Evolutionary conservation across 2,329 filamentous ascomycete species (phyloP).

Genomic region (Pyrenochaeta sp.): DNA sequence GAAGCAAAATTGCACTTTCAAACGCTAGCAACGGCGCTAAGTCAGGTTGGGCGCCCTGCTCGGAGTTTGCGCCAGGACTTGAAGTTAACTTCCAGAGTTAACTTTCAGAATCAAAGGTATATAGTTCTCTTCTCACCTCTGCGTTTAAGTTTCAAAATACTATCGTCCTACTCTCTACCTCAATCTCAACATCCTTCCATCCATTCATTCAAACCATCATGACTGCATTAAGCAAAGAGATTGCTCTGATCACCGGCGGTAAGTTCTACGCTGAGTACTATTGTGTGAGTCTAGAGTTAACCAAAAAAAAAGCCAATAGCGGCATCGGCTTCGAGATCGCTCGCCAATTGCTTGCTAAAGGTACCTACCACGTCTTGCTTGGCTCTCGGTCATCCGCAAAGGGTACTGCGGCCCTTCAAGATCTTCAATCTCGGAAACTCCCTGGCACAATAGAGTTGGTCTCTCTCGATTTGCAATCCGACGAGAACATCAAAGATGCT

Average conservation of each 20-base stretch:
- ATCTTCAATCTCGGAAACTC: slow-evolving; percentile 34
- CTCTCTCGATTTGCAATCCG: slow-evolving; percentile 53
- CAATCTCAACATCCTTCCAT: slow-evolving; percentile 9
- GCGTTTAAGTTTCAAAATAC: too few relatives aligned
- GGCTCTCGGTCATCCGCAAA: slow-evolving; percentile 26
- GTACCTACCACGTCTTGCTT: slow-evolving; percentile 42
- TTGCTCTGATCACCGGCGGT: slow-evolving; percentile 50
- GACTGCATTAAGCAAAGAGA: slow-evolving; percentile 33
- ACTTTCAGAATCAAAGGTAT: too few relatives aligned
- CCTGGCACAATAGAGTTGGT: slow-evolving; percentile 47
- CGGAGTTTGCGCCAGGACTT: too few relatives aligned
- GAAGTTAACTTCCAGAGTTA: too few relatives aligned
- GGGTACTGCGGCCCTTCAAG: slow-evolving; percentile 35
- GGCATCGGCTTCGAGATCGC: slow-evolving; percentile 60
- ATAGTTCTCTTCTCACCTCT: too few relatives aligned
- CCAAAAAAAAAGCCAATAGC: slow-evolving; percentile 46
- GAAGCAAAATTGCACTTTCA: too few relatives aligned
- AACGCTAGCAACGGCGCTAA: too few relatives aligned
- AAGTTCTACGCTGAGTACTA: slow-evolving; percentile 1
- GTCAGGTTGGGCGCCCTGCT: too few relatives aligned
- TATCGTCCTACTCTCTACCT: slow-evolving; percentile 11
- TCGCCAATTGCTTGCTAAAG: slow-evolving; percentile 46
- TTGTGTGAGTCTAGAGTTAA: background rate
- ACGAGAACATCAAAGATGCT: slow-evolving; percentile 51
- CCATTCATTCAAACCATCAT: background rate